Evolutionary conservation across 305 asterid species (phyloP).

Genomic region (Striga hermonthica): DNA sequence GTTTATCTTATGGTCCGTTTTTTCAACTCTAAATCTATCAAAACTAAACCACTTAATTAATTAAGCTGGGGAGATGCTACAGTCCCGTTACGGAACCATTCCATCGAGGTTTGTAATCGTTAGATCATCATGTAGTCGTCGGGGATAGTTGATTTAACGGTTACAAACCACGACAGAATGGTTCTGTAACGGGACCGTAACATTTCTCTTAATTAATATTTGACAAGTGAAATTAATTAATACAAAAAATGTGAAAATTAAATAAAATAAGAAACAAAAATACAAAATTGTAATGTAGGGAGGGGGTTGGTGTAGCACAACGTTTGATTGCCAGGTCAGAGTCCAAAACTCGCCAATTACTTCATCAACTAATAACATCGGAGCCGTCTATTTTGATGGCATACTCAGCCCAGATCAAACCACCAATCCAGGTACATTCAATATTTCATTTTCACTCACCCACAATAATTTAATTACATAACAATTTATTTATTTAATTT

Average conservation of each 20-base stretch:
- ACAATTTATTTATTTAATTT: background rate
- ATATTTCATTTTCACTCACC: background rate
- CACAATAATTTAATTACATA: background rate
- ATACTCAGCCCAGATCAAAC: slow-evolving; percentile 18
- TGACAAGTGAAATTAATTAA: background rate
- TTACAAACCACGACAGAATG: too few relatives aligned
- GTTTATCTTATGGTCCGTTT: slow-evolving; percentile 27
- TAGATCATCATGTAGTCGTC: too few relatives aligned
- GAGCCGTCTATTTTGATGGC: slow-evolving; percentile 15
- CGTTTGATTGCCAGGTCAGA: slow-evolving; percentile 1
- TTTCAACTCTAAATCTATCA: background rate
- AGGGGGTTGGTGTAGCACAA: slow-evolving; percentile 34
- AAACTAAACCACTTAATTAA: too few relatives aligned
- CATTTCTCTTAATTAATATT: background rate
- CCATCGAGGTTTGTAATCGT: too few relatives aligned
- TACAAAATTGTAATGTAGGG: slow-evolving; percentile 25
- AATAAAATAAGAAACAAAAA: background rate
- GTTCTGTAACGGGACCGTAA: too few relatives aligned
- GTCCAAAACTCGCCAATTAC: background rate
- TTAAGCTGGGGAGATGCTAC: too few relatives aligned
- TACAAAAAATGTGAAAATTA: background rate
- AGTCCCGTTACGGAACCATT: too few relatives aligned
- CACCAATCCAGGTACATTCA: slow-evolving; percentile 33
- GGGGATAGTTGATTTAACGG: too few relatives aligned
- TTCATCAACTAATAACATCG: slow-evolving; percentile 26